phyloP scores from a whole-genome alignment of 2,329 filamentous ascomycete species.

The Paraphaeosphaeria minitans region DNA sequence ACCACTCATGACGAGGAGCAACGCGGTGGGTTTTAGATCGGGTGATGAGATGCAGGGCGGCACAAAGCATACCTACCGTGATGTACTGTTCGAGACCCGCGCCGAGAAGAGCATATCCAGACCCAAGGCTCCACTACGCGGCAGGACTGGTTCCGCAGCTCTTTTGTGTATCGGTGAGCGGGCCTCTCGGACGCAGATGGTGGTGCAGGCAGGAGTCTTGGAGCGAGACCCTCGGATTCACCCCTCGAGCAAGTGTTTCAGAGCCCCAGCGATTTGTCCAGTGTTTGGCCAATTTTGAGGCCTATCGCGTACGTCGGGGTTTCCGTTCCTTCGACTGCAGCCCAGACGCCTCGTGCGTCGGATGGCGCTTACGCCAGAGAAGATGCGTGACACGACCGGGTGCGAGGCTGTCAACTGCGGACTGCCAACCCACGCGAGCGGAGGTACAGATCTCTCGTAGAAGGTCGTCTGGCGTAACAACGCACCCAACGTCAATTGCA shows the following conservation, averaged over 20 bases:
- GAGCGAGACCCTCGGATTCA: not conserved
- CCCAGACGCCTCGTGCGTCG: not conserved
- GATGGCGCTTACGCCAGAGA: conserved; percentile 4
- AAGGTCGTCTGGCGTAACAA: not conserved
- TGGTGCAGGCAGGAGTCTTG: not conserved
- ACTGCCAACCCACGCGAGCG: conserved; percentile 8
- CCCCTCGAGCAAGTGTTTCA: not conserved
- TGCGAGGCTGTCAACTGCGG: not conserved
- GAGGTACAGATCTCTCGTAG: not conserved
- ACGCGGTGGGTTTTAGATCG: conserved; percentile 4
- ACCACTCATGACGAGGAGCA: not conserved
- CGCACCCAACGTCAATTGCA: no score
- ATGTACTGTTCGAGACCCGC: not conserved
- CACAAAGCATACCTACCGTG: not conserved
- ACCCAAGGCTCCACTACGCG: no score
- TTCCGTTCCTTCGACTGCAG: conserved; percentile 1
- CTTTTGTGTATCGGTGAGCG: conserved; percentile 5
- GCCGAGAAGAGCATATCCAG: not conserved
- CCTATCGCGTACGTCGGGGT: not conserved
- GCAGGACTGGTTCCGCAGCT: not conserved
- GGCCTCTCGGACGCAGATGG: conserved; percentile 5
- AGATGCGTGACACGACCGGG: not conserved
- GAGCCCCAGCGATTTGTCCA: not conserved
- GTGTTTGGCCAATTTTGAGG: not conserved
- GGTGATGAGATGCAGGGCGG: not conserved